Conservation (phyloP, 164 flowering plant species). For the Piper longum region DNA sequence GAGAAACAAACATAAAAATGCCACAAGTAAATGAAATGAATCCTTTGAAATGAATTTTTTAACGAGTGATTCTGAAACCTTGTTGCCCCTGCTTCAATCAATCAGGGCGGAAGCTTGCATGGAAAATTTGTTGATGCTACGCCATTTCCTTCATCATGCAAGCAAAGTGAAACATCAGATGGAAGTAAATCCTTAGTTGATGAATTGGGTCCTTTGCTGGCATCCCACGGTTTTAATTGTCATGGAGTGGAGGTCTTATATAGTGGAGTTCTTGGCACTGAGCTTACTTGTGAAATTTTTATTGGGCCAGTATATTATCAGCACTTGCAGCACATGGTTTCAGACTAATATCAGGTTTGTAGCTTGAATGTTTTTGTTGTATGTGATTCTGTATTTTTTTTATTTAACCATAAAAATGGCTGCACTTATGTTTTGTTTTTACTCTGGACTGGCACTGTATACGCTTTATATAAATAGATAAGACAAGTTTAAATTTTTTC, state of each 20-base stretch:
- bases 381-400: too few relatives aligned
- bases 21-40: too few relatives aligned
- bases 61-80: too few relatives aligned
- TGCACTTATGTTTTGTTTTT: neutral
- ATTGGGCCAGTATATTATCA: conserved; percentile 96
- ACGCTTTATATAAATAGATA: neutral
- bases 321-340: conserved; percentile 92
- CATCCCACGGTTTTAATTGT: conserved; percentile 56
- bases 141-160: conserved; percentile 53
- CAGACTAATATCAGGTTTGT: conserved; percentile 80
- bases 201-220: conserved; percentile 59
- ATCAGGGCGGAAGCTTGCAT: conserved; percentile 67
- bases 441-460: neutral
- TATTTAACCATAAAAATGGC: neutral
- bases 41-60: too few relatives aligned
- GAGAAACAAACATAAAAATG: too few relatives aligned
- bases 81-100: too few relatives aligned
- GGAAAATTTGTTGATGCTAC: conserved; percentile 89
- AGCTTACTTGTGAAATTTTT: conserved; percentile 78
- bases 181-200: conserved; percentile 58
- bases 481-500: neutral
- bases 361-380: too few relatives aligned
- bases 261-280: conserved; percentile 86
- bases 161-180: conserved; percentile 21
- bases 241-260: conserved; percentile 75